A percentile compares a stretch with the other conserved stretches of the same genome.
Evolutionary conservation across 2,329 filamentous ascomycete genomes (phyloP).

Genomic region (Aspergillus fumigatiaffinis): DNA sequence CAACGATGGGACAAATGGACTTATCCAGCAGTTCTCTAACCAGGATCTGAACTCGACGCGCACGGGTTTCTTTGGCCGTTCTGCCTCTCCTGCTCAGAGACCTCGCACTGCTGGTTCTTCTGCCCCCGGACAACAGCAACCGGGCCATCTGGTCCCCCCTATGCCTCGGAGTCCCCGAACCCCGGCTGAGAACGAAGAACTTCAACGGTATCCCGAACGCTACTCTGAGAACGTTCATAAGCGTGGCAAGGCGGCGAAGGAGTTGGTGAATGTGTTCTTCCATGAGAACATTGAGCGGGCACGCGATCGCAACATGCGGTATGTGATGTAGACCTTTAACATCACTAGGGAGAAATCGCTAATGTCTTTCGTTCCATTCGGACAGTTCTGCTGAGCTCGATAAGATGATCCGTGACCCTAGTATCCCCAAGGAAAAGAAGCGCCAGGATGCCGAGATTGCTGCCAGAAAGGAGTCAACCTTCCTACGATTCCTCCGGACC

Average conservation of each 20-base stretch:
- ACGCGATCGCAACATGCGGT: conserved; percentile 92
- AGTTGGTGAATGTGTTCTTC: conserved; percentile 76
- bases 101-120: conserved; percentile 74
- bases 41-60: conserved; percentile 81
- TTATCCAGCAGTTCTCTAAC: conserved; percentile 94
- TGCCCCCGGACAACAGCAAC: conserved; percentile 50
- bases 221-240: conserved; percentile 86
- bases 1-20: conserved; percentile 82
- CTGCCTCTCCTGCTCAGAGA: conserved; percentile 68
- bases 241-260: conserved; percentile 61
- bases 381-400: conserved; percentile 86
- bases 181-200: conserved; percentile 63
- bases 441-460: conserved; percentile 80
- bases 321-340: conserved; percentile 26
- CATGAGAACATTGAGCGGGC: conserved; percentile 97
- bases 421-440: conserved; percentile 70
- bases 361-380: neutral
- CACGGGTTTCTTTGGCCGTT: conserved; percentile 64
- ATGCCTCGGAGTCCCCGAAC: conserved; percentile 56
- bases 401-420: conserved; percentile 73
- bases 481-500: conserved; percentile 88
- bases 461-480: conserved; percentile 84
- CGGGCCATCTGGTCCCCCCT: conserved; percentile 67
- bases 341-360: neutral
- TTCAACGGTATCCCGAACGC: conserved; percentile 74